phyloP scores from a whole-genome alignment of 192 early-diverging fungal genomes.

The Entomortierella beljakovae region DNA sequence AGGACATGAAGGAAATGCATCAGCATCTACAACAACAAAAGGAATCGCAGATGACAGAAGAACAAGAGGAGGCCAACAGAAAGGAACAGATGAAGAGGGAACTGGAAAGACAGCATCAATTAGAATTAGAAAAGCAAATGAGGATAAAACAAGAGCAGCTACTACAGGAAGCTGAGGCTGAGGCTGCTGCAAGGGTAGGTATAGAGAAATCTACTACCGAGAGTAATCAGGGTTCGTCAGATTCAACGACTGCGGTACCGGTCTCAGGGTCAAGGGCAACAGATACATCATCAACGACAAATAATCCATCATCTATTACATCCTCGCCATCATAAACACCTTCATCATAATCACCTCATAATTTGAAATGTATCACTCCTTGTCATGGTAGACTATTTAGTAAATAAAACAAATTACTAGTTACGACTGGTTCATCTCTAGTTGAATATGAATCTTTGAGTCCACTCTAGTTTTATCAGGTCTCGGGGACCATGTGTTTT shows the following conservation, averaged over 20 bases:
- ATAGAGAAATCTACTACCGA: neutral
- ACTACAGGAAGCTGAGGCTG: neutral
- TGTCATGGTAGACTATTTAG: too few relatives aligned
- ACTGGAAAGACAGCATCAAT: slow-evolving; percentile 21
- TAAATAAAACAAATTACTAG: too few relatives aligned
- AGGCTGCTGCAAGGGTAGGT: neutral
- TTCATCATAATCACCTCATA: neutral
- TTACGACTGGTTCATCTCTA: too few relatives aligned
- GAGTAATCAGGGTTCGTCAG: neutral
- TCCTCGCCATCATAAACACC: neutral
- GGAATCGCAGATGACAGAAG: slow-evolving; percentile 14
- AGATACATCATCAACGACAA: neutral
- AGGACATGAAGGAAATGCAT: slow-evolving; percentile 23
- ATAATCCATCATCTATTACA: neutral
- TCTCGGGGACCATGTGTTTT: too few relatives aligned
- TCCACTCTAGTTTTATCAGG: too few relatives aligned
- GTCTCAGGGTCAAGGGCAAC: neutral
- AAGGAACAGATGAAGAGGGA: slow-evolving; percentile 15
- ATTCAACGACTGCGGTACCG: neutral
- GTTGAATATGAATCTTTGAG: too few relatives aligned
- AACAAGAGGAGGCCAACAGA: slow-evolving; percentile 6
- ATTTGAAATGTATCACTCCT: too few relatives aligned
- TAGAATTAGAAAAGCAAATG: slow-evolving; percentile 40
- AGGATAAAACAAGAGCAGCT: slow-evolving; percentile 25
- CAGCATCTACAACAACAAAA: slow-evolving; percentile 8